Conservation (phyloP, 2,329 filamentous ascomycete genomes). For the Colletotrichum horii region DNA sequence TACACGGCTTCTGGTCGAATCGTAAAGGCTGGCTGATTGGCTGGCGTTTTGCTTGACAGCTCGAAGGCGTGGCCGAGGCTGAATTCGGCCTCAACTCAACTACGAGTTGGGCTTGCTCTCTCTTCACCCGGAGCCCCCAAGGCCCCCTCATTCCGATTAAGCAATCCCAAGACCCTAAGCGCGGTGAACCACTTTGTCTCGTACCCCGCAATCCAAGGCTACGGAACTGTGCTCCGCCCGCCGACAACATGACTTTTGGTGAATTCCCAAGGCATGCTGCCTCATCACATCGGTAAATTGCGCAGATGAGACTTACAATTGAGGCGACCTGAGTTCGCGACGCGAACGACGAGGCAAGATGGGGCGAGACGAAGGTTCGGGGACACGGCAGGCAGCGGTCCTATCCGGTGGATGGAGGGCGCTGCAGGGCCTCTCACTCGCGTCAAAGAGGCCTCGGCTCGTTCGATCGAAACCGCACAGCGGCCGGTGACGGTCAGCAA, state of each 20-base stretch:
- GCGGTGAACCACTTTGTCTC: neutral
- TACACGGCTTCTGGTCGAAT: neutral
- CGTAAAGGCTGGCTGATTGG: neutral
- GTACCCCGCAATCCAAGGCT: neutral
- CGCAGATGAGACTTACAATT: neutral
- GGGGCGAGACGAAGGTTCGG: neutral
- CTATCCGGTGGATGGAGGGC: neutral
- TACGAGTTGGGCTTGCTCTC: neutral
- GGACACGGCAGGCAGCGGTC: neutral
- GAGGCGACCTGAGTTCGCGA: neutral
- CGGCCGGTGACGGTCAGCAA: neutral
- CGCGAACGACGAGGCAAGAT: neutral
- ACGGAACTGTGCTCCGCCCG: neutral
- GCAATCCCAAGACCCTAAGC: neutral
- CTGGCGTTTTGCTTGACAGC: neutral
- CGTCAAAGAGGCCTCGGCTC: neutral
- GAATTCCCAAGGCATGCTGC: neutral
- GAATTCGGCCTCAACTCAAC: neutral
- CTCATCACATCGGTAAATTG: neutral
- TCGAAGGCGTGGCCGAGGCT: neutral
- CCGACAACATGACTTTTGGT: neutral
- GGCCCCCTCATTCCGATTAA: neutral
- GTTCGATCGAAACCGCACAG: neutral
- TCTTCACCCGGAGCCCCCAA: neutral
- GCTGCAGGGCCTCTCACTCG: neutral